phyloP scores from a whole-genome alignment of 1,139 yeast species.

The Eremothecium cymbalariae region DNA sequence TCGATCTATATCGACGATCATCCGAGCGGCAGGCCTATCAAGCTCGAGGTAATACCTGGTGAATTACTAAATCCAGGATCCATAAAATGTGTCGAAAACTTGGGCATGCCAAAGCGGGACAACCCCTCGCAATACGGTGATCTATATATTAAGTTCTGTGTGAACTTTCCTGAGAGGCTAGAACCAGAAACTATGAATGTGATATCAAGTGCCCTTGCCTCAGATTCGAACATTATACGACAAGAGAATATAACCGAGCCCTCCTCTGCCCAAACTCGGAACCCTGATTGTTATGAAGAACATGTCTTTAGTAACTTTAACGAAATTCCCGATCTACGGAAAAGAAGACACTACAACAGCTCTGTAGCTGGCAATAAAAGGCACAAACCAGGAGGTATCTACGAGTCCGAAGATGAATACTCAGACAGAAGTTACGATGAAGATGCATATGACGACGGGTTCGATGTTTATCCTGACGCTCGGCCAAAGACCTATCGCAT shows the following conservation, averaged over 20 bases:
- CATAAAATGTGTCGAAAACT: conserved; percentile 21
- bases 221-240: conserved; percentile 15
- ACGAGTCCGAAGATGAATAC: no score
- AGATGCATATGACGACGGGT: no score
- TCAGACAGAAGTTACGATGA: no score
- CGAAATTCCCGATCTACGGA: conserved; percentile 1
- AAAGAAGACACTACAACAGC: no score
- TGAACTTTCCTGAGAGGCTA: conserved; percentile 20
- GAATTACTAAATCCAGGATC: conserved; percentile 21
- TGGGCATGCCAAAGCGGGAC: conserved; percentile 26
- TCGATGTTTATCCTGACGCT: no score
- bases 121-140: conserved; percentile 18
- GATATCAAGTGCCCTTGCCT: conserved; percentile 13
- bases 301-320: conserved; percentile 22
- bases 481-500: no score
- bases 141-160: conserved; percentile 22
- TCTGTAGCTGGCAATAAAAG: no score
- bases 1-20: conserved; percentile 22
- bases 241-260: conserved; percentile 5
- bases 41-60: conserved; percentile 24
- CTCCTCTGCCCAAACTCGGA: background rate
- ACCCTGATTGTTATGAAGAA: conserved; percentile 21
- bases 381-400: no score
- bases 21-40: conserved; percentile 23
- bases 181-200: conserved; percentile 18